Base-by-base conservation (phyloP, 176 grass and related monocot genomes). In the Ensete ventricosum region DNA sequence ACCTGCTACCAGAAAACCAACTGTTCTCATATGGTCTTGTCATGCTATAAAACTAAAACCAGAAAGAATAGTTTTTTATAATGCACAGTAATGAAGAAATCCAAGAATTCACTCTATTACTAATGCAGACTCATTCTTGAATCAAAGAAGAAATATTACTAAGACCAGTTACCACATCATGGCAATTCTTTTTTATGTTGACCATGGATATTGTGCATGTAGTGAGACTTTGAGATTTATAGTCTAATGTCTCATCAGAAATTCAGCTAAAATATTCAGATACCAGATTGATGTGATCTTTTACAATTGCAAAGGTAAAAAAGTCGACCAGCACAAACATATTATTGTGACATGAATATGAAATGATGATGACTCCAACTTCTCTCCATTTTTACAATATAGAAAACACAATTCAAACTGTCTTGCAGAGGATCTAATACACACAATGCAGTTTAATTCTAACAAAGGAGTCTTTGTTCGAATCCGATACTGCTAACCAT, bases 1-100 rank as follows among this genome's bases (percentile, higher is more conserved):
- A 85, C 88, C 94, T 97, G 88, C 80, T 34, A 64, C 8, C 19
- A n/a, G 51, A 70, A 48, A 8, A 2, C 4, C 50, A 8, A 70
- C 3, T 20, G 10, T 2, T 50, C 34, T 43, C 48, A 50, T 50
- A 50, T 50, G 27, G 67, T 19, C 48, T 70, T 70, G 34, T 3
- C 19, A 25, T 50, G 17, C n/a, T 50, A 52, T 6, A 70, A 16
- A 52, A 70, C 21, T 11, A 70, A 43, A 21, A 21, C 16, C 1
- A 70, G 24, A 50, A 48, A 70, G 23, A 67, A 26, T 34, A 70
- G 16, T 4, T 51, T 70, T 43, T n/a, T 48, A 20, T 20, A 20
- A 51, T 3, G 4, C 7, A 50, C 9, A 49, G 51, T 52, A 70
- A 43, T 43, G 34, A 43, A 43, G 34, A 43, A 43, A 43, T 43